phyloP scores from a whole-genome alignment of 257 asterid species.

The Lantana camara region DNA sequence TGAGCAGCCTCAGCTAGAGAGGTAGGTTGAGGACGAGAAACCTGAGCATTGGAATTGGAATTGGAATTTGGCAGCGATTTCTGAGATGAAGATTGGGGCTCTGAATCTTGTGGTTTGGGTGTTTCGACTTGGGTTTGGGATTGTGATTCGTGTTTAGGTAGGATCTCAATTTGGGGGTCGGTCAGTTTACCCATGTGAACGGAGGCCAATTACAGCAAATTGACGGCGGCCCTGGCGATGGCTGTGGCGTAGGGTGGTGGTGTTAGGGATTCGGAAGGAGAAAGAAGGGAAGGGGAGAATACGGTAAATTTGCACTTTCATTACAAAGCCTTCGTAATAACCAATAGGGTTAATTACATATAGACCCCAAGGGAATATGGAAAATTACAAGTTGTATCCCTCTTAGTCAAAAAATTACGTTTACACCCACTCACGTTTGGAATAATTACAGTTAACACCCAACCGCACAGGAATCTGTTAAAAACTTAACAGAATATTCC shows the following conservation, averaged over 20 bases:
- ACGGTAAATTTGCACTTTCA: slow-evolving; percentile 31
- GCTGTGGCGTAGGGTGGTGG: slow-evolving; percentile 15
- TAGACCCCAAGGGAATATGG: too few relatives aligned
- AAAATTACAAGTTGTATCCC: too few relatives aligned
- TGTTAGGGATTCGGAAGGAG: slow-evolving; percentile 25
- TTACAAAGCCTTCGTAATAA: too few relatives aligned
- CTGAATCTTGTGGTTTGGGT: slow-evolving; percentile 31
- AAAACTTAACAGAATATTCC: too few relatives aligned
- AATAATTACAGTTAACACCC: too few relatives aligned
- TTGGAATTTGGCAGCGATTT: slow-evolving; percentile 31
- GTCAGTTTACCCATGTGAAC: slow-evolving; percentile 71
- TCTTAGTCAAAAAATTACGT: too few relatives aligned
- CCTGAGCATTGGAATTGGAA: slow-evolving; percentile 39
- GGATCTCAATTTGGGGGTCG: slow-evolving; percentile 33
- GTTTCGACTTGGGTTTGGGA: slow-evolving; percentile 36
- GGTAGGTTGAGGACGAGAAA: slow-evolving; percentile 34
- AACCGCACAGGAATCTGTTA: too few relatives aligned
- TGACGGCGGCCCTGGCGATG: slow-evolving; percentile 14
- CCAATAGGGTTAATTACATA: too few relatives aligned
- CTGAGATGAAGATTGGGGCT: slow-evolving; percentile 33
- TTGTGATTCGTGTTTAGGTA: slow-evolving; percentile 41
- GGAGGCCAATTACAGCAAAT: neutral
- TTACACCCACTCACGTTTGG: too few relatives aligned
- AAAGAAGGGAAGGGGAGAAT: slow-evolving; percentile 33
- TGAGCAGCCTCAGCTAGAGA: slow-evolving; percentile 28